Evolutionary conservation across 2,329 filamentous ascomycete species (phyloP).

Genomic region (Chaetomium strumarium): DNA sequence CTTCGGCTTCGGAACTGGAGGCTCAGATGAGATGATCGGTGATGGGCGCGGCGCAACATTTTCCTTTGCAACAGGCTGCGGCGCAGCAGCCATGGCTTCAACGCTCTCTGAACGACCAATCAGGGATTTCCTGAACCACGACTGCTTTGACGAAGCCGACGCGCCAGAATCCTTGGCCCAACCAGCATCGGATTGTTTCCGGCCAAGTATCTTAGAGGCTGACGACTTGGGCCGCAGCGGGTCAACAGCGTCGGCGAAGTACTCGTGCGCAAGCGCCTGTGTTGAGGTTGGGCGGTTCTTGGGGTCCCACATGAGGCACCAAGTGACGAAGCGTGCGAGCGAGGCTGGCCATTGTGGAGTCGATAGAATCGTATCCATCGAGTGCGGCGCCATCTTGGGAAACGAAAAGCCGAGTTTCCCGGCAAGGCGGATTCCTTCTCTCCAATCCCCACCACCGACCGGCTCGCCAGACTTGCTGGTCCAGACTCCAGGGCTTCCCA

Average conservation of each 20-base stretch:
- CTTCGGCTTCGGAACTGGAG: slow-evolving; percentile 34
- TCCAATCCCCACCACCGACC: slow-evolving; percentile 95
- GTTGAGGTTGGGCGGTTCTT: slow-evolving; percentile 84
- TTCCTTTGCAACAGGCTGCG: slow-evolving; percentile 42
- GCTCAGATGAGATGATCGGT: slow-evolving; percentile 36
- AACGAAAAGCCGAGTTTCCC: slow-evolving; percentile 98
- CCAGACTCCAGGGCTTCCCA: slow-evolving; percentile 98
- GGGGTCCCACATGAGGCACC: slow-evolving; percentile 99
- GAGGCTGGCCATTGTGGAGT: slow-evolving; percentile 85
- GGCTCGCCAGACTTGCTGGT: slow-evolving; percentile 83
- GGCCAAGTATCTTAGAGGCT: slow-evolving; percentile 73
- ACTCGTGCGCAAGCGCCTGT: slow-evolving; percentile 92
- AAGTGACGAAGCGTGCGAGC: slow-evolving; percentile 89
- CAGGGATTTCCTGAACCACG: slow-evolving; percentile 94
- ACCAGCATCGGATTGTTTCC: slow-evolving; percentile 82
- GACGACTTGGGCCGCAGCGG: slow-evolving; percentile 89
- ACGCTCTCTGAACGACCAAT: slow-evolving; percentile 69
- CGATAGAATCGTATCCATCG: slow-evolving; percentile 90
- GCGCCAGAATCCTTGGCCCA: slow-evolving; percentile 59
- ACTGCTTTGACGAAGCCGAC: slow-evolving; percentile 72
- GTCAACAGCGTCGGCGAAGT: slow-evolving; percentile 87
- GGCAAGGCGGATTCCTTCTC: slow-evolving; percentile 84
- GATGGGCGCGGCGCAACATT: slow-evolving; percentile 30
- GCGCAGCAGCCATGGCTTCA: slow-evolving; percentile 47
- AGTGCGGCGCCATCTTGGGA: slow-evolving; percentile 97